Percentiles rank a stretch among this genome's conserved stretches.
Conservation (phyloP, 176 grass and related monocot species). For the Zizania latifolia region DNA sequence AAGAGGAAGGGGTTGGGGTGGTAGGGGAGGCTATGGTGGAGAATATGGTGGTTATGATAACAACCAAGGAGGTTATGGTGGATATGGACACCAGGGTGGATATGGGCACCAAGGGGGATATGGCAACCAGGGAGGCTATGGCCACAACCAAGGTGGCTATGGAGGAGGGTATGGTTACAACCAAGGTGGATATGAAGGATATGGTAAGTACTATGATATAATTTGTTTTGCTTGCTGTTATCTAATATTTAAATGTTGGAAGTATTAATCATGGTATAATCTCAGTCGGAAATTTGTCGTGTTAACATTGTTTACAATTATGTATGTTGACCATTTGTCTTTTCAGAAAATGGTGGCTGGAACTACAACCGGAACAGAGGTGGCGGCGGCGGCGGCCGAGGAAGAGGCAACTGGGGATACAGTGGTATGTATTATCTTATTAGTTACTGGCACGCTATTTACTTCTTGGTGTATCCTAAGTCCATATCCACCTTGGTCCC, state of each 20-base stretch:
- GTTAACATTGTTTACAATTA: neutral
- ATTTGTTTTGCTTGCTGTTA: conserved; percentile 10
- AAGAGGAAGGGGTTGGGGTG: conserved; percentile 54
- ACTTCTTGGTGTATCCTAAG: neutral
- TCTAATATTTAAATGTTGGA: neutral
- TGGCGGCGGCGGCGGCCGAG: conserved; percentile 39
- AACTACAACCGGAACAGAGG: conserved; percentile 58
- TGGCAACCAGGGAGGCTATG: conserved; percentile 62
- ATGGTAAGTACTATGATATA: conserved; percentile 37
- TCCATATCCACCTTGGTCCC: neutral
- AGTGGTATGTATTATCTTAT: conserved; percentile 53
- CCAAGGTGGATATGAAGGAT: conserved; percentile 72
- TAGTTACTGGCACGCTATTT: neutral
- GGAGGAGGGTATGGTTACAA: conserved; percentile 69
- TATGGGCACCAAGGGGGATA: conserved; percentile 56
- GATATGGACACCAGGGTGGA: conserved; percentile 61
- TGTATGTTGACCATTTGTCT: conserved; percentile 13
- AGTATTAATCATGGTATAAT: neutral
- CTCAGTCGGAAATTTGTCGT: neutral
- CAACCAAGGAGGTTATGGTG: conserved; percentile 65
- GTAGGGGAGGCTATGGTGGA: conserved; percentile 58
- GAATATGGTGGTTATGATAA: conserved; percentile 57
- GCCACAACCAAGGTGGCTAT: conserved; percentile 65
- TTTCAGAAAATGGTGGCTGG: conserved; percentile 75
- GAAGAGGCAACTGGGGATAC: conserved; percentile 72